These are phyloP conservation scores for Lentinus tigrinus DNA, from an alignment of 768 basidiomycete species.

Conservation along the genomic window DNA sequence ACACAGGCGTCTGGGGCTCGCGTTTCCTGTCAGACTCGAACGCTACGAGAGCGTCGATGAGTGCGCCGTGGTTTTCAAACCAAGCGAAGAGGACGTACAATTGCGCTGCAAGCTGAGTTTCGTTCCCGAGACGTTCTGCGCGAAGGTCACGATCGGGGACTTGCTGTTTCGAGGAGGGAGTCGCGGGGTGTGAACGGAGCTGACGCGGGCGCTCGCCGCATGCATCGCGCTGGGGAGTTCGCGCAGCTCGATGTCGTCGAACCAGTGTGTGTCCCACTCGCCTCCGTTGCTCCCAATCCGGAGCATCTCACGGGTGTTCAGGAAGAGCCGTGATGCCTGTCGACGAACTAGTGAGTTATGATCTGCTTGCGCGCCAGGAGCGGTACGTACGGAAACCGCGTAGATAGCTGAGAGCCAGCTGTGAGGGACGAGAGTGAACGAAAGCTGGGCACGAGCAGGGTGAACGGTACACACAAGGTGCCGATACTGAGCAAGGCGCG, in stretches of 20 bases:
- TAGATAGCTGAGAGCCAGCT: slow-evolving; percentile 9
- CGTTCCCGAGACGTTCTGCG: background rate
- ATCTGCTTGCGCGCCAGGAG: too few relatives aligned
- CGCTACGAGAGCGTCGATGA: background rate
- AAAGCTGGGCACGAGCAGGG: background rate
- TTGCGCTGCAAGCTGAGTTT: background rate
- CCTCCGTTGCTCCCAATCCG: background rate
- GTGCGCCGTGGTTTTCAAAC: background rate
- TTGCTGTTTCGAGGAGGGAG: background rate
- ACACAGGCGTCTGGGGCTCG: background rate
- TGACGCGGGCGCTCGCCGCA: background rate
- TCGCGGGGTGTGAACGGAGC: background rate
- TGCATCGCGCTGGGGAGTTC: background rate
- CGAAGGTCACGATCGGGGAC: background rate
- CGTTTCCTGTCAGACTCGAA: background rate
- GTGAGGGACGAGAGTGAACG: background rate
- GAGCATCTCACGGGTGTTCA: slow-evolving; percentile 9
- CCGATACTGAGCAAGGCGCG: background rate
- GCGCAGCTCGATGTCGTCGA: slow-evolving; percentile 5
- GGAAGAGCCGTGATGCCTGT: slow-evolving; percentile 5
- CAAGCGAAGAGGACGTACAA: background rate
- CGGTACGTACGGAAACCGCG: background rate
- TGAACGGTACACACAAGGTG: background rate
- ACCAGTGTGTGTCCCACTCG: background rate
- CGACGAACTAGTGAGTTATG: background rate